phyloP scores from a whole-genome alignment of 1,284 basidiomycete species.

The Pholiota adiposa region DNA sequence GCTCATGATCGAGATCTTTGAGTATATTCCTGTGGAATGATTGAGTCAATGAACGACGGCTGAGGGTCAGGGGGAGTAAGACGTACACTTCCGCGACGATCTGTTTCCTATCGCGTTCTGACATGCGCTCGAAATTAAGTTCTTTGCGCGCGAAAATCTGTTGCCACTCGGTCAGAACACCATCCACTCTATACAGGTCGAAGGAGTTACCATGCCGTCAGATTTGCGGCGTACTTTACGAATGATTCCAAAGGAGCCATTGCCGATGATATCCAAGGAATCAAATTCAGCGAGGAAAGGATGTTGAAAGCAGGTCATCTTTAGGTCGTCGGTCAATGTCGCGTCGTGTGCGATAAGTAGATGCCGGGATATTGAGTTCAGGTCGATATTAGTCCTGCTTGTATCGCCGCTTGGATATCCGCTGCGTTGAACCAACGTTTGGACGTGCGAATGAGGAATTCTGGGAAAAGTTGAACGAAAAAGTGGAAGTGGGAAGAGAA shows the following conservation, averaged over 20 bases:
- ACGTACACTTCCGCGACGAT: conserved; percentile 97
- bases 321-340: too few relatives aligned
- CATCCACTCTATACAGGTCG: too few relatives aligned
- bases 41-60: not conserved
- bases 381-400: too few relatives aligned
- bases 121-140: conserved; percentile 95
- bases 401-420: not conserved
- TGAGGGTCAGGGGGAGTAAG: not conserved
- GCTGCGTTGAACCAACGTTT: too few relatives aligned
- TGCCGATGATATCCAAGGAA: conserved; percentile 89
- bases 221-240: conserved; percentile 87
- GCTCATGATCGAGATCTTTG: conserved; percentile 91
- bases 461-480: not conserved
- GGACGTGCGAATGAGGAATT: not conserved
- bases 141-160: conserved; percentile 94
- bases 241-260: conserved; percentile 97
- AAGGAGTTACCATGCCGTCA: conserved; percentile 82
- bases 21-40: conserved; percentile 83
- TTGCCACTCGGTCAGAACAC: conserved; percentile 32
- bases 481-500: not conserved
- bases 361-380: too few relatives aligned
- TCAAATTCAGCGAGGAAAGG: conserved; percentile 81
- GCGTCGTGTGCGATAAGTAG: too few relatives aligned
- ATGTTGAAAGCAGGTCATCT: too few relatives aligned
- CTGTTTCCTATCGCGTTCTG: conserved; percentile 90